Evolutionary conservation across 768 basidiomycete genomes (phyloP).

Genomic region (Amanita molliuscula): DNA sequence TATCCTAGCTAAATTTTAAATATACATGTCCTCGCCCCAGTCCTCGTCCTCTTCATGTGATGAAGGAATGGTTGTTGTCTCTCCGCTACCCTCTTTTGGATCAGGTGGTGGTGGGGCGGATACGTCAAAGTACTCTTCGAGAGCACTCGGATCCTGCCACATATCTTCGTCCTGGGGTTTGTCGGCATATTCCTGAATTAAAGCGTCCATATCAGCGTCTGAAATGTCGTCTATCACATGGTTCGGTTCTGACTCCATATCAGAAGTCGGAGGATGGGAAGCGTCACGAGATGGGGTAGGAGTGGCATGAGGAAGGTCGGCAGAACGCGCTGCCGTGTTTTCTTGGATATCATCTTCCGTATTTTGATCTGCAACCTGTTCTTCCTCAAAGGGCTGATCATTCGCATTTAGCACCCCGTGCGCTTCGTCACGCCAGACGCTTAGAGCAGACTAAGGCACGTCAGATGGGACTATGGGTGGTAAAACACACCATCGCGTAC

Average conservation of each 20-base stretch:
- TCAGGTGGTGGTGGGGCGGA: not conserved
- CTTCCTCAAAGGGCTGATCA: slow-evolving; percentile 14
- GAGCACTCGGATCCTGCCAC: not conserved
- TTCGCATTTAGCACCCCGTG: slow-evolving; percentile 17
- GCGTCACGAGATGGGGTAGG: slow-evolving; percentile 23
- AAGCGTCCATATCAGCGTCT: slow-evolving; percentile 32
- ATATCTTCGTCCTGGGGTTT: not conserved
- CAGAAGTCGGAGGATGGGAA: slow-evolving; percentile 30
- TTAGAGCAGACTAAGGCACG: slow-evolving; percentile 39
- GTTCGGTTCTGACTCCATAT: slow-evolving; percentile 19
- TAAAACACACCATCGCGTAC: slow-evolving; percentile 32
- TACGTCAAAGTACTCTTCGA: slow-evolving; percentile 3
- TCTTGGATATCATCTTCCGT: slow-evolving; percentile 8
- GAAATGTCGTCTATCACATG: slow-evolving; percentile 17
- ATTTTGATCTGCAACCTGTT: slow-evolving; percentile 9
- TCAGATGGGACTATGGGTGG: slow-evolving; percentile 1
- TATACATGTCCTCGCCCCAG: slow-evolving; percentile 8
- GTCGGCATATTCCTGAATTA: slow-evolving; percentile 4
- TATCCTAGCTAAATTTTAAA: not conserved
- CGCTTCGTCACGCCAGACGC: slow-evolving; percentile 72
- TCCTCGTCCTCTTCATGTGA: slow-evolving; percentile 1
- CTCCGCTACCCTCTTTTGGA: not conserved
- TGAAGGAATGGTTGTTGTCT: not conserved
- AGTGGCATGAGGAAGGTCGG: slow-evolving; percentile 19
- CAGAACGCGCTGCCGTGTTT: slow-evolving; percentile 9